Conservation (phyloP, 106 monocot genomes). For the Acorus gramineus region DNA sequence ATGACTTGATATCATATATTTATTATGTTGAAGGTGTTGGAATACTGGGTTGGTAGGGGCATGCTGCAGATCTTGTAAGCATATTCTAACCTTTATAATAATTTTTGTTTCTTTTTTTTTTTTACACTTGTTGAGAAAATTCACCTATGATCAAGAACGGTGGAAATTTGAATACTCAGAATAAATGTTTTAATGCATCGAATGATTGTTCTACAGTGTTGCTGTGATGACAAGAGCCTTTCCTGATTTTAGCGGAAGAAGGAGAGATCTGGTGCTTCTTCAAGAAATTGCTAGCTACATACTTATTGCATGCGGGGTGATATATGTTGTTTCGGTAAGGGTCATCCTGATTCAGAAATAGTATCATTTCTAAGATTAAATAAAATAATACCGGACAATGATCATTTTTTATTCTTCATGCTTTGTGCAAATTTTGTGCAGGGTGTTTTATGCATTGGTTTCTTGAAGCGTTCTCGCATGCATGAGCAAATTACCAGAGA, state of each 20-base stretch:
- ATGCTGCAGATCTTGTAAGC: constrained; percentile 99
- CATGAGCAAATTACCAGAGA: constrained; percentile 48
- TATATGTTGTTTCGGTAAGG: constrained; percentile 67
- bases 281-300: constrained; percentile 87
- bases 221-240: constrained; percentile 94
- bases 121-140: neutral
- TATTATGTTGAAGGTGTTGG: constrained; percentile 43
- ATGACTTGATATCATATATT: neutral
- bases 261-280: constrained; percentile 49
- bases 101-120: neutral
- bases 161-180: no score
- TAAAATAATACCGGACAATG: neutral
- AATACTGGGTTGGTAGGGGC: constrained; percentile 85
- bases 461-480: constrained; percentile 63
- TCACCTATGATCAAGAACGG: no score
- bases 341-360: neutral
- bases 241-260: constrained; percentile 35
- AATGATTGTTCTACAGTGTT: constrained; percentile 39
- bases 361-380: no score
- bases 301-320: constrained; percentile 76
- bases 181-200: no score
- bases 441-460: constrained; percentile 81
- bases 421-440: constrained; percentile 14
- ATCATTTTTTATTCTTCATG: neutral
- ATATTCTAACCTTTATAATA: neutral